Base-by-base conservation (phyloP, 768 basidiomycete genomes). In the Leccinum subtestaceum region DNA sequence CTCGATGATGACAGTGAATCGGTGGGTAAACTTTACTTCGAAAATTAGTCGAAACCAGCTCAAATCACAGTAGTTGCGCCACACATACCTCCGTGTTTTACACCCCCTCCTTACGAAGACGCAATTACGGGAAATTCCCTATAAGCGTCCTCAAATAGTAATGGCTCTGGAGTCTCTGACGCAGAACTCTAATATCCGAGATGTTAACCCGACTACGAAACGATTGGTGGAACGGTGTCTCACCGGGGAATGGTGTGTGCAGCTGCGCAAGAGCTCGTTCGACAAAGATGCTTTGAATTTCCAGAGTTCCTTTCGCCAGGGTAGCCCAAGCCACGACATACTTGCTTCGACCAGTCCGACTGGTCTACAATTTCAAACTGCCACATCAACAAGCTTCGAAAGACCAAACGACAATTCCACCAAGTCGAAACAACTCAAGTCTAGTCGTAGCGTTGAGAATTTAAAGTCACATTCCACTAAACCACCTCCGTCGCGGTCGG, bases 31-130 rank as follows among this genome's bases (percentile, higher is more conserved):
- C 34, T 43, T 55, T 27, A 15, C 10, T 52, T 45, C 21, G 4
- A 52, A 25, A 53, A 10, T 38, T 45, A 47, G 7, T 29, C 47
- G 38, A 58, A 57, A 21, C 36, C 36, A 56, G 59, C 58, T 45
- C 60, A 43, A 40, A 21, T 48, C 7, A 2, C 65, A 93, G 87
- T 55, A 70, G 71, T 80, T 98, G 47, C 92, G 94, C 52, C 96
- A 99, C 71, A 98, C 96, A 1, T 99, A 95, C 71, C 87, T 98
- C 32, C 91, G 97, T 19, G 97, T 99, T 10, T 80, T 99, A 15
- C 93, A 98, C 68, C 97, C 96, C 0, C 85, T 99, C 4, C 82
- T 99, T 46, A 94, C 91, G 10, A 94, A 92, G 72, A 98, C 96
- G 0, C 97, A 99, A 72, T 80, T 99, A 6, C 86, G 86, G 12